Evolutionary conservation across 768 basidiomycete genomes (phyloP).

Genomic region (Lactifluus hygrophoroides): DNA sequence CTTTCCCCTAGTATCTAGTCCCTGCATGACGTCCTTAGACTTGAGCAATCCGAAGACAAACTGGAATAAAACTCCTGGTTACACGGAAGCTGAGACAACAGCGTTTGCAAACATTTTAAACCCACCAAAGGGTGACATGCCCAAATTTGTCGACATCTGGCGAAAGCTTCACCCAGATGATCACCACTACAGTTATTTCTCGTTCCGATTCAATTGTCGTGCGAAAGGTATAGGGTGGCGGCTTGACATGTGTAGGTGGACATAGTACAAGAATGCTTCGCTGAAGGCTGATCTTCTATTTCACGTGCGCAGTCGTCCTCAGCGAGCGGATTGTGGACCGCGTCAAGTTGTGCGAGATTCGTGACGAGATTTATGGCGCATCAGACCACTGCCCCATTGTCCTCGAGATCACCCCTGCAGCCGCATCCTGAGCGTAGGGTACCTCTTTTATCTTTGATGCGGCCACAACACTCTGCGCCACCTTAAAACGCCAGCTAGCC

Average conservation of each 20-base stretch:
- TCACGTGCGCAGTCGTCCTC: conserved; percentile 50
- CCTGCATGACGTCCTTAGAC: conserved; percentile 34
- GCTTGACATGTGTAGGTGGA: conserved; percentile 65
- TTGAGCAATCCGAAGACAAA: conserved; percentile 60
- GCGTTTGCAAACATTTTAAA: conserved; percentile 63
- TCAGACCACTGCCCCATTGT: conserved; percentile 81
- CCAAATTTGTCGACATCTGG: conserved; percentile 72
- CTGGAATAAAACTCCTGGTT: conserved; percentile 85
- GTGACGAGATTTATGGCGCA: conserved; percentile 78
- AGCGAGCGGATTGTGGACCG: conserved; percentile 59
- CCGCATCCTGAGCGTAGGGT: neutral
- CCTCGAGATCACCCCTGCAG: conserved; percentile 46
- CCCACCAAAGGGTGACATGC: conserved; percentile 33
- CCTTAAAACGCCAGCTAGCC: too few relatives aligned
- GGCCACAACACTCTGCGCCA: neutral
- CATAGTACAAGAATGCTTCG: neutral
- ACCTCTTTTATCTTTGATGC: too few relatives aligned
- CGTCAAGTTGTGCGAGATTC: conserved; percentile 78
- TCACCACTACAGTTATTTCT: conserved; percentile 80
- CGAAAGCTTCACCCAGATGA: conserved; percentile 55
- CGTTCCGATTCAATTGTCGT: conserved; percentile 75
- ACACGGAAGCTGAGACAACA: conserved; percentile 74
- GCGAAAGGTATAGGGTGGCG: conserved; percentile 81
- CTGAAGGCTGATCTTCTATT: neutral
- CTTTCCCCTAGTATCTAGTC: neutral